Base-by-base conservation (phyloP, 73 alveolate genomes). In the Paramecium tetraurelia region DNA sequence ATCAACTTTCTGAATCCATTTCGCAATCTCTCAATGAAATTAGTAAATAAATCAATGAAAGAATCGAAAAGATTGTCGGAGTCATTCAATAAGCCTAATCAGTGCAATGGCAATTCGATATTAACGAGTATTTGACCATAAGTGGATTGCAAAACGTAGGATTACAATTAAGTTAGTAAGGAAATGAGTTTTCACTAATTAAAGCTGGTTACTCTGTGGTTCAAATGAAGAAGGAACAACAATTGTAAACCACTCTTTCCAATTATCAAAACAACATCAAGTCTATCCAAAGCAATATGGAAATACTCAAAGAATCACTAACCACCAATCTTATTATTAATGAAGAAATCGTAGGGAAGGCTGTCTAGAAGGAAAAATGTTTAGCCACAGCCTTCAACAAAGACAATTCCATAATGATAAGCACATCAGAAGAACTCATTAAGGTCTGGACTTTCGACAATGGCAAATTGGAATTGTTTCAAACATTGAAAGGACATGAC, bases 121-220 rank as follows among this genome's bases (percentile, higher is more conserved):
- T 63, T 63, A 63, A 63, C 24, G 84, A 63, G 31, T 63, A 63
- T 33, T 63, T 63, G 27, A 63, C 84, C 1, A 31, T 31, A 31
- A 31, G 46, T 12, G 53, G 84, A 63, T 63, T 63, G 27, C 27
- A 63, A 7, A 63, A 63, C 24, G 6, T 63, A 31, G 84, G 84
- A 63, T 63, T 31, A n/a, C 84, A 63, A 63, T 63, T 63, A 16
- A 63, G 53, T 63, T 63, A 27, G n/a, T 63, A 63, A 63, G 50
- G 50, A 63, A 63, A 27, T 63, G 84, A 63, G 12, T 27, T 63
- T 63, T 27, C 84, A 63, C 11, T 63, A 14, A 63, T 63, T 14
- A 63, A 27, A 27, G 84, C 84, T 31, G 84, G 84, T 31, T 63
- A 63, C n/a, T 63, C 84, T 63, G 84, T 63, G 29, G 84, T 63